Percentiles rank a stretch among this genome's conserved stretches.
Conservation (phyloP, 2,329 filamentous ascomycete genomes). For the Hypoxylon sp. region DNA sequence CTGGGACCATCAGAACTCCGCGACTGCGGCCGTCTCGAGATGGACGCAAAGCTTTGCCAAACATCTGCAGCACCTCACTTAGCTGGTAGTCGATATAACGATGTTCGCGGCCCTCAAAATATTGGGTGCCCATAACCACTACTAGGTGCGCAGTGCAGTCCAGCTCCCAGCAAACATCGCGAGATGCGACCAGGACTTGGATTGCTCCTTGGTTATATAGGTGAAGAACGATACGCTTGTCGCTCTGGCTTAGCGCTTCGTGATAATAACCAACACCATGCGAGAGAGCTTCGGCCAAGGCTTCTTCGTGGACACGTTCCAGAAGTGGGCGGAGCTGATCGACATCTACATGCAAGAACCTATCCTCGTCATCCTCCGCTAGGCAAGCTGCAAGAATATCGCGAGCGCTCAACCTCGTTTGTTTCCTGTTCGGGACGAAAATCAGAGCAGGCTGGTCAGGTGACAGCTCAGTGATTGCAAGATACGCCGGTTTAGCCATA, state of each 20-base stretch:
- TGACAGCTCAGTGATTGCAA: constrained; percentile 89
- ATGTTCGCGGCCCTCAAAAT: constrained; percentile 96
- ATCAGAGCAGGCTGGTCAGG: constrained; percentile 90
- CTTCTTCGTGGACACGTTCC: constrained; percentile 85
- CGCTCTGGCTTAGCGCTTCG: constrained; percentile 88
- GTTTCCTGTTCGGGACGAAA: constrained; percentile 94
- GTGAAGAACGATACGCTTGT: constrained; percentile 94
- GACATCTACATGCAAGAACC: constrained; percentile 88
- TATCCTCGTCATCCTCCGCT: constrained; percentile 91
- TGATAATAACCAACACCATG: constrained; percentile 98
- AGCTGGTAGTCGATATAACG: constrained; percentile 97
- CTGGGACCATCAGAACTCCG: constrained; percentile 96
- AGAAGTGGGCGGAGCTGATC: constrained; percentile 88
- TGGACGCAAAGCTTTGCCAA: constrained; percentile 89
- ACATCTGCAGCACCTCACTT: constrained; percentile 97
- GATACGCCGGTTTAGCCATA: constrained; percentile 95
- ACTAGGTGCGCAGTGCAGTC: constrained; percentile 90
- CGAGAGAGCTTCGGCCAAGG: constrained; percentile 88
- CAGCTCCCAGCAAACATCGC: constrained; percentile 97
- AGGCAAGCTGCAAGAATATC: constrained; percentile 91
- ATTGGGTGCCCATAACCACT: constrained; percentile 97
- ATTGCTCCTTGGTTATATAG: constrained; percentile 91
- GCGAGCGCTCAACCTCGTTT: constrained; percentile 87
- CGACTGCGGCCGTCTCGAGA: constrained; percentile 84
- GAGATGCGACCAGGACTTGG: constrained; percentile 81